Evolutionary conservation across 805 yeast species (phyloP).

Genomic region (Pichia kluyveri): DNA sequence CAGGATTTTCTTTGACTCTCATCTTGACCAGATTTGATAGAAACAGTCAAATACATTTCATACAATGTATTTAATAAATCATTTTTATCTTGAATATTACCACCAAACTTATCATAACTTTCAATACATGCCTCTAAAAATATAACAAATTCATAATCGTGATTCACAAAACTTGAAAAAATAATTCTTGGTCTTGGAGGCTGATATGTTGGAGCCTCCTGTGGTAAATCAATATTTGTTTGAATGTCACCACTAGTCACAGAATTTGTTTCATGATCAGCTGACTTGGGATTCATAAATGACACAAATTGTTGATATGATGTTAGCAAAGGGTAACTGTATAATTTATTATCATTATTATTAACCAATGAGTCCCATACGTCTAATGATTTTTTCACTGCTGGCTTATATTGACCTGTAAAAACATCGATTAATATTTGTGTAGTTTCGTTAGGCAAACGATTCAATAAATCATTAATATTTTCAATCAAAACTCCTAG

Average conservation of each 20-base stretch:
- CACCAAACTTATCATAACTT: conserved; percentile 68
- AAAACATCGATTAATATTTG: conserved; percentile 76
- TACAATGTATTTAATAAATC: conserved; percentile 71
- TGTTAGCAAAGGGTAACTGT: conserved; percentile 39
- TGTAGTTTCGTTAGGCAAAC: conserved; percentile 73
- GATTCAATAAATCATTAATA: conserved; percentile 55
- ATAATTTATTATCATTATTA: no score
- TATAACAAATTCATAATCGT: conserved; percentile 81
- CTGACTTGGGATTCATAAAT: conserved; percentile 18
- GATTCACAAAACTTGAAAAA: conserved; percentile 78
- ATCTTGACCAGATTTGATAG: conserved; percentile 24
- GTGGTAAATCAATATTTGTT: conserved; percentile 12
- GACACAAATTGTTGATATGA: conserved; percentile 37
- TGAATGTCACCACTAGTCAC: conserved; percentile 7
- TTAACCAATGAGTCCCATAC: conserved; percentile 18
- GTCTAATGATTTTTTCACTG: conserved; percentile 1
- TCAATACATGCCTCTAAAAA: conserved; percentile 88
- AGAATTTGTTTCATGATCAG: neutral
- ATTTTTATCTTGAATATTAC: conserved; percentile 55
- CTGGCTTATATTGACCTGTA: conserved; percentile 70
- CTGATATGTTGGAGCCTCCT: conserved; percentile 53
- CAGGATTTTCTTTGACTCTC: conserved; percentile 38
- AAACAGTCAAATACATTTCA: conserved; percentile 67
- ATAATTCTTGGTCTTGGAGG: conserved; percentile 89
- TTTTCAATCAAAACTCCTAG: conserved; percentile 47